Percentiles rank a stretch among this genome's conserved stretches.
These are phyloP conservation scores for Eucalyptus sp. DNA, from an alignment of 345 rosid species.

Conservation along the genomic window DNA sequence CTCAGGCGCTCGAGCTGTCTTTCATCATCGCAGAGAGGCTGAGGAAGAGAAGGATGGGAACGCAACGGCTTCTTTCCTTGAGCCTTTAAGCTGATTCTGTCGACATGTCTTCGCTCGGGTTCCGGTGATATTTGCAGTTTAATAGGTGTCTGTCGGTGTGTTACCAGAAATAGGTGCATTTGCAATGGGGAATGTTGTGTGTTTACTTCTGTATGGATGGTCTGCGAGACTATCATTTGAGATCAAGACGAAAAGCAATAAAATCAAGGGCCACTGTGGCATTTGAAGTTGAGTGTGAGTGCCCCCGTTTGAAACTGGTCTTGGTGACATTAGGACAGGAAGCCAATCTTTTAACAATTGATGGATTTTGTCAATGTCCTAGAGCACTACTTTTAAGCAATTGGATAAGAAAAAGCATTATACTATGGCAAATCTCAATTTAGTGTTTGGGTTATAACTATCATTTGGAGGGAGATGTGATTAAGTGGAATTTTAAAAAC, in stretches of 20 bases:
- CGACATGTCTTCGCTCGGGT: background rate
- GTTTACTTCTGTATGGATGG: background rate
- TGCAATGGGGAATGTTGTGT: background rate
- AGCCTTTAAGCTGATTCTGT: background rate
- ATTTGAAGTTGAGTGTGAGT: background rate
- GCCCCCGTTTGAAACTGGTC: background rate
- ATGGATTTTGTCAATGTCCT: background rate
- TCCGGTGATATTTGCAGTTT: background rate
- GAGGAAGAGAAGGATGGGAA: constrained; percentile 9
- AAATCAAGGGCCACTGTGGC: background rate
- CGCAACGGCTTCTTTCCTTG: background rate
- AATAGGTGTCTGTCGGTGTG: background rate
- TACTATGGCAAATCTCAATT: too few species aligned
- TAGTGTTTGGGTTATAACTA: too few species aligned
- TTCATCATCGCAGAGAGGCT: constrained; percentile 11
- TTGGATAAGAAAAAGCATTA: background rate
- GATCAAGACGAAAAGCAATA: background rate
- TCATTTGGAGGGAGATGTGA: too few species aligned
- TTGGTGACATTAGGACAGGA: background rate
- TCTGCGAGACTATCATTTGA: background rate
- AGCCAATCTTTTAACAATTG: background rate
- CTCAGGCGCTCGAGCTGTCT: constrained; percentile 12
- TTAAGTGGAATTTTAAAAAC: too few species aligned
- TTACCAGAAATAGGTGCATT: background rate
- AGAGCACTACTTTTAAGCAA: background rate